These are phyloP conservation scores for Fusarium sp. DNA, from an alignment of 2,329 filamentous ascomycete genomes.

Conservation along the genomic window DNA sequence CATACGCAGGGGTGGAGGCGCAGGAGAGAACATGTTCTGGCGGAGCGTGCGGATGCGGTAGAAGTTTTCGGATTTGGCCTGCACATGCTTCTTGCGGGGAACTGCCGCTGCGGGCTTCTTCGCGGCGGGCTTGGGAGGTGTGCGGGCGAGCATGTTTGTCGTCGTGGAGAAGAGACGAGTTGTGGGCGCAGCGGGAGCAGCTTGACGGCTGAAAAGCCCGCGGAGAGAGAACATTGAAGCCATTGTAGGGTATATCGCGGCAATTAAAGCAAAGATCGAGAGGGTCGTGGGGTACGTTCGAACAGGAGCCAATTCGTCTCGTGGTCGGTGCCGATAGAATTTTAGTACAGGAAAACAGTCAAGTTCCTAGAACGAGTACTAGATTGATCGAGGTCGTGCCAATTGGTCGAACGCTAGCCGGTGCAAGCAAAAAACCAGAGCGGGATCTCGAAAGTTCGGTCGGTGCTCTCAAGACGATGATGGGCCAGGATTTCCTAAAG, in stretches of 20 bases:
- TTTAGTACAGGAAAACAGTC: not conserved
- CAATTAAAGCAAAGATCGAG: not conserved
- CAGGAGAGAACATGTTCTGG: constrained; percentile 62
- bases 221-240: constrained; percentile 47
- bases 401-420: not conserved
- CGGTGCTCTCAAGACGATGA: not conserved
- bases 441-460: not conserved
- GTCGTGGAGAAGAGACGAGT: constrained; percentile 51
- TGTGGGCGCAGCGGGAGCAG: constrained; percentile 16
- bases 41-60: constrained; percentile 59
- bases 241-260: constrained; percentile 40
- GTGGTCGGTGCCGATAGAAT: not conserved
- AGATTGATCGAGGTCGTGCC: not conserved
- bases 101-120: constrained; percentile 39
- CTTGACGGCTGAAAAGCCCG: constrained; percentile 48
- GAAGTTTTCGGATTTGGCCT: constrained; percentile 54
- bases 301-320: not conserved
- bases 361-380: not conserved
- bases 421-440: not conserved
- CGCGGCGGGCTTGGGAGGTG: constrained; percentile 43
- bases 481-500: too few relatives aligned
- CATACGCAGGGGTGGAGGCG: constrained; percentile 82
- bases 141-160: constrained; percentile 47
- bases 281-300: not conserved
- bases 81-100: constrained; percentile 45